phyloP scores from a whole-genome alignment of 208 protist species.

The Leishmania lainsoni region DNA sequence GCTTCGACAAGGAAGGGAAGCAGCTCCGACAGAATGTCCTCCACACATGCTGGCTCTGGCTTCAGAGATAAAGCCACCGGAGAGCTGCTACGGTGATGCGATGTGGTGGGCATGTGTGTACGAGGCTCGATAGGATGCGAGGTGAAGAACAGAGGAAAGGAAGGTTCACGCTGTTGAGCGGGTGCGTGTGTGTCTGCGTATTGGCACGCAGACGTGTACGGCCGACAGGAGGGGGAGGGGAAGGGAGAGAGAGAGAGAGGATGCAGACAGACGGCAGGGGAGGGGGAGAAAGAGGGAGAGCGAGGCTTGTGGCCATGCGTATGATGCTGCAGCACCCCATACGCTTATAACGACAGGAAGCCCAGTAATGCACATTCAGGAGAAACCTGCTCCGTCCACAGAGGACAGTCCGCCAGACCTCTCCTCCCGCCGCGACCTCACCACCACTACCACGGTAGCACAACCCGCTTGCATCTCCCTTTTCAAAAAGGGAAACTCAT shows the following conservation, averaged over 20 bases:
- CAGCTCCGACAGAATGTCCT: conserved; percentile 11
- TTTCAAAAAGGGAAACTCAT: neutral
- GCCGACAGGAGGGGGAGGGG: neutral
- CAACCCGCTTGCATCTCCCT: neutral
- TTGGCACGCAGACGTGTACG: neutral
- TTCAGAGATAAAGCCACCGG: neutral
- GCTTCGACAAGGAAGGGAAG: neutral
- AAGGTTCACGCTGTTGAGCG: neutral
- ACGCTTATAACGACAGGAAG: neutral
- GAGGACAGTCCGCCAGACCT: neutral
- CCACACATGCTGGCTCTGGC: neutral
- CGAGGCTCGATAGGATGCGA: neutral
- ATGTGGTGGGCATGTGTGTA: neutral
- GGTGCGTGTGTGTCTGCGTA: neutral
- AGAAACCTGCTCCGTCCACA: neutral
- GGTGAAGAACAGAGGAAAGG: neutral
- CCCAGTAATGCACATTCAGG: neutral
- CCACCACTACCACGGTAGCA: neutral
- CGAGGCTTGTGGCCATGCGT: neutral
- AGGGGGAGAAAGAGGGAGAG: neutral
- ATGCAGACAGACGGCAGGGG: neutral
- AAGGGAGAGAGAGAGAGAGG: neutral
- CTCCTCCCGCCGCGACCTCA: neutral
- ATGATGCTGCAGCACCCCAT: neutral
- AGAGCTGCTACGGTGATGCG: neutral